Percentiles rank a stretch among this genome's conserved stretches.
These are phyloP conservation scores for Blastocystis sp. DNA, from an alignment of 352 stramenopile species.

Conservation along the genomic window DNA sequence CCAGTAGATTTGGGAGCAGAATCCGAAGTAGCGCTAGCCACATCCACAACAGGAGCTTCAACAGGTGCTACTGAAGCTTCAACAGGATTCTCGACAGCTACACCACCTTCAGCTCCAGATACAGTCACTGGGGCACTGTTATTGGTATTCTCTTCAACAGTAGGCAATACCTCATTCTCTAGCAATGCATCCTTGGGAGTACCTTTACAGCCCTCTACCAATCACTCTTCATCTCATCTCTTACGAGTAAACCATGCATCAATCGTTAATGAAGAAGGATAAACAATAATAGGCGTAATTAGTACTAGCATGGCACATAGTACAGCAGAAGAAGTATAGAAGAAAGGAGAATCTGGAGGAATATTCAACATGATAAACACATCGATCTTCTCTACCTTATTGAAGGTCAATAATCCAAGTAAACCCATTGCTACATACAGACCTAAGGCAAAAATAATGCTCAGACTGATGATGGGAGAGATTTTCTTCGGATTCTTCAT, in stretches of 20 bases:
- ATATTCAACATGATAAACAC: constrained; percentile 46
- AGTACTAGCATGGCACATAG: constrained; percentile 33
- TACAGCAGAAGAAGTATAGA: constrained; percentile 15
- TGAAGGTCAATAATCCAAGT: constrained; percentile 22
- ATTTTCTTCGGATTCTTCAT: constrained; percentile 11
- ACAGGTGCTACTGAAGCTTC: background rate
- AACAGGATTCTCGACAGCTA: background rate
- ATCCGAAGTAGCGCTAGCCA: background rate
- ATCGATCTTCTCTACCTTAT: constrained; percentile 26
- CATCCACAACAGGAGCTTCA: background rate
- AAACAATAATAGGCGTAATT: constrained; percentile 34
- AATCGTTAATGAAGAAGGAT: constrained; percentile 33
- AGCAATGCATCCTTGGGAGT: background rate
- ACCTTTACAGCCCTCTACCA: background rate
- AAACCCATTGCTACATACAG: constrained; percentile 37
- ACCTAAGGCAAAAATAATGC: constrained; percentile 26
- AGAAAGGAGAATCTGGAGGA: background rate
- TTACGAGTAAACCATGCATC: constrained; percentile 11
- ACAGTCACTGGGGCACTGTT: background rate
- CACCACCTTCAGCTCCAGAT: background rate
- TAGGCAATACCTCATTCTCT: background rate
- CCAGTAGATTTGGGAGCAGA: background rate
- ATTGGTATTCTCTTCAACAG: no score
- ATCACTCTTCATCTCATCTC: background rate
- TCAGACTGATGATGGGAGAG: constrained; percentile 27